These are phyloP conservation scores for Tolypocladium endophyticum DNA, from an alignment of 2,329 filamentous ascomycete species.

Conservation along the genomic window DNA sequence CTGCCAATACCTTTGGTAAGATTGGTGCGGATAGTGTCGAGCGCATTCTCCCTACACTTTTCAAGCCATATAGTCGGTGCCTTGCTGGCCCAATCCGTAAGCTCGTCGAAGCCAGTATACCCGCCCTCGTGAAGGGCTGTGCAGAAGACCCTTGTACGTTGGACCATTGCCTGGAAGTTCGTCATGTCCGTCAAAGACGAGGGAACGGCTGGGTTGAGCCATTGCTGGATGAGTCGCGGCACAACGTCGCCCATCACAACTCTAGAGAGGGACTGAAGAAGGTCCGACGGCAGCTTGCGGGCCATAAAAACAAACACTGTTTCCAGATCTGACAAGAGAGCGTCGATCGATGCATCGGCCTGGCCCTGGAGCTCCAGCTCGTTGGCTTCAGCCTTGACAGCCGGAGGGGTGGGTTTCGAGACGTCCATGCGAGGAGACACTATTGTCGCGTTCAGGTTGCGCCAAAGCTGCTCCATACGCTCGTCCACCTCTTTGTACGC, in stretches of 20 bases:
- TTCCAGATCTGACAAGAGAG: conserved; percentile 44
- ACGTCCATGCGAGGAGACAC: conserved; percentile 46
- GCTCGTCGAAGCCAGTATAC: conserved; percentile 51
- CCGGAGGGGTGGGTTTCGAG: conserved; percentile 21
- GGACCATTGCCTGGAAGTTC: conserved; percentile 61
- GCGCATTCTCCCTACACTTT: conserved; percentile 68
- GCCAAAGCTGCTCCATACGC: conserved; percentile 50
- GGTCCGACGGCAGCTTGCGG: conserved; percentile 38
- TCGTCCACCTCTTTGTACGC: conserved; percentile 52
- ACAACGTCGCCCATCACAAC: conserved; percentile 62
- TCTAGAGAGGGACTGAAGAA: conserved; percentile 51
- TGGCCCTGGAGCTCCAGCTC: conserved; percentile 31
- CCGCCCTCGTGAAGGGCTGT: conserved; percentile 47
- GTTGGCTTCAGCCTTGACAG: conserved; percentile 31
- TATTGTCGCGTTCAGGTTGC: conserved; percentile 50
- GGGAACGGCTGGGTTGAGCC: conserved; percentile 70
- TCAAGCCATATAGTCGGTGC: conserved; percentile 77
- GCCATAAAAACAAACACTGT: conserved; percentile 41
- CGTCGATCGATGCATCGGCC: conserved; percentile 33
- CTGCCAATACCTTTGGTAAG: conserved; percentile 57
- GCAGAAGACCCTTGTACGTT: conserved; percentile 54
- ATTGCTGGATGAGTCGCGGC: conserved; percentile 57
- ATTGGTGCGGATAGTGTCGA: conserved; percentile 63
- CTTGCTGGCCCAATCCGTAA: conserved; percentile 71
- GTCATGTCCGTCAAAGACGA: conserved; percentile 60